Base-by-base conservation (phyloP, 1,284 basidiomycete species). In the Fomitopsis pinicola region DNA sequence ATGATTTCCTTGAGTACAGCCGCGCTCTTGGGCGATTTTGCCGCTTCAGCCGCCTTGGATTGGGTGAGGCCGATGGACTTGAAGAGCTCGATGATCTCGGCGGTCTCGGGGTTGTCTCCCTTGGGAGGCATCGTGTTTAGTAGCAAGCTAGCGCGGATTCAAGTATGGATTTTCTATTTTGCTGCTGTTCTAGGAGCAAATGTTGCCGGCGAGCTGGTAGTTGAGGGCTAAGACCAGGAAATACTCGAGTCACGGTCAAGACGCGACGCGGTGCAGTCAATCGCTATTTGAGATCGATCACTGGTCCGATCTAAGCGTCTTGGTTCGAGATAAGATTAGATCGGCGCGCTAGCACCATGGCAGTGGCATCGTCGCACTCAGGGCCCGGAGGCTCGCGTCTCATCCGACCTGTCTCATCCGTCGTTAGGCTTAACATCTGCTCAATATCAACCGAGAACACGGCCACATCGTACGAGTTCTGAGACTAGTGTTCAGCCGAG, bases 11-110 rank as follows among this genome's bases (percentile, higher is more conserved):
- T 87, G 63, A 97, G 82, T 6, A 88, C 79, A 2, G 81, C 71
- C 4, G 92, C 89, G 64, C 84, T 85, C 79, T 93, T 96, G 7
- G 88, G 76, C 62, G 83, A 90, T 73, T 94, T 92, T 40, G 87
- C 86, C 19, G 92, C 89, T 72, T 98, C 95, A 26, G 84, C 82
- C 0, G 95, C 92, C 72, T 94, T 93, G 61, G 89, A 80, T 60
- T 87, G 82, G 54, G 87, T 82, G 56, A 97, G 80, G 30, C 93
- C 93, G 62, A 96, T 89, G 44, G 86, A 85, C 72, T 88, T 84
- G 80, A 97, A 95, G 46, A 92, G 81, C 40, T 81, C 71, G 57
- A 92, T 80, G 59, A 90, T 80, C 54, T 71, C 71, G 28, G 66
- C 64, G 15, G 71, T 72, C 42, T 76, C 73, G 38, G 72, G 62